Conservation (phyloP, 2,329 filamentous ascomycete species). For the Alternaria tenuissima region DNA sequence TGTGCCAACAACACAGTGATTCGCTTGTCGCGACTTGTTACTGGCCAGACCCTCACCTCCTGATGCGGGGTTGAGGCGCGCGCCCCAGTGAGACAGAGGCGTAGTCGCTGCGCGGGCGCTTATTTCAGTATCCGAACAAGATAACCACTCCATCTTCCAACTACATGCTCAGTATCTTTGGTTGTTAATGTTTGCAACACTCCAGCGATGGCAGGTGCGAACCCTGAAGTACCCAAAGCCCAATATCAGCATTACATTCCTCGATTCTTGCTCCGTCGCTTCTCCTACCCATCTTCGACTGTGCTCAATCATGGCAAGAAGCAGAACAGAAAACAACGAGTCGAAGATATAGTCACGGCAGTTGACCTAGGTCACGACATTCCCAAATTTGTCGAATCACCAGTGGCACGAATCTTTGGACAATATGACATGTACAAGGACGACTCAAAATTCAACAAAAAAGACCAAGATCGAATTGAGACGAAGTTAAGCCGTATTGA, state of each 20-base stretch:
- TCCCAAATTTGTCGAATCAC: neutral
- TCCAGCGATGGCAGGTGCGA: neutral
- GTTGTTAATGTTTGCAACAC: neutral
- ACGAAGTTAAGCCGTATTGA: neutral
- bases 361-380: neutral
- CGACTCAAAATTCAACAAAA: neutral
- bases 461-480: neutral
- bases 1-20: conserved; percentile 43
- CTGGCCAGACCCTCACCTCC: neutral
- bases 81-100: neutral
- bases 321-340: neutral
- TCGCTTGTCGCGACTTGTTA: neutral
- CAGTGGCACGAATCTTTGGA: neutral
- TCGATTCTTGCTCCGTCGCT: conserved; percentile 48
- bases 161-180: neutral
- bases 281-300: conserved; percentile 23
- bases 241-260: conserved; percentile 51
- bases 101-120: neutral
- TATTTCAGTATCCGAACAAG: neutral
- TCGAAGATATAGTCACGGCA: neutral
- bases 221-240: neutral
- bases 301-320: neutral
- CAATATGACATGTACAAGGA: neutral
- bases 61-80: neutral
- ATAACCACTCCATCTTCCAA: neutral